These are phyloP conservation scores for Tylopilus plumbeoviolaceoides DNA, from an alignment of 768 basidiomycete species.

Conservation along the genomic window DNA sequence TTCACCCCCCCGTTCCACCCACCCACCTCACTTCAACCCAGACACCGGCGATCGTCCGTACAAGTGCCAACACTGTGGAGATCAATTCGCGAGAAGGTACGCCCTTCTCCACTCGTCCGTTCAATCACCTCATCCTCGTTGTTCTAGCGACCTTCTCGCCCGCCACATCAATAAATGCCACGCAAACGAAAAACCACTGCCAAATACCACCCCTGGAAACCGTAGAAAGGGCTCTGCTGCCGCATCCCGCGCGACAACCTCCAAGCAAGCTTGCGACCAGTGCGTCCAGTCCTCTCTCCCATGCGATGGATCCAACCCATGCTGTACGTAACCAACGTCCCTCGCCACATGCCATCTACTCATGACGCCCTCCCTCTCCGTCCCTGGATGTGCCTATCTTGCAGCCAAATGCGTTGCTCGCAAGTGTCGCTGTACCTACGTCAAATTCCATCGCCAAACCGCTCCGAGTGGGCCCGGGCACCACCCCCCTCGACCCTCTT, in stretches of 20 bases:
- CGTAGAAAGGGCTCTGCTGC: constrained; percentile 66
- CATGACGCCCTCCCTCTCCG: background rate
- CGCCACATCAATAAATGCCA: constrained; percentile 89
- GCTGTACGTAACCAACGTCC: constrained; percentile 44
- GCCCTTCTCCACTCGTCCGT: constrained; percentile 10
- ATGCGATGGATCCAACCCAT: constrained; percentile 78
- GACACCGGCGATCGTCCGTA: constrained; percentile 90
- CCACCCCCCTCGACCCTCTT: constrained; percentile 32
- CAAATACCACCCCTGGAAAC: constrained; percentile 31
- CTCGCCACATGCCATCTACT: background rate
- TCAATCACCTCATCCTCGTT: constrained; percentile 2
- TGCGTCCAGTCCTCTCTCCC: constrained; percentile 73
- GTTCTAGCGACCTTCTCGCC: constrained; percentile 73
- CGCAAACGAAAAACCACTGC: constrained; percentile 58
- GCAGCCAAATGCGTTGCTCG: constrained; percentile 71
- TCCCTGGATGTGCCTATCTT: background rate
- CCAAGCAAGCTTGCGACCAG: constrained; percentile 83
- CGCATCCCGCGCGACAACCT: constrained; percentile 68
- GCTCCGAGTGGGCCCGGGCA: constrained; percentile 77
- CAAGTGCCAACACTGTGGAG: constrained; percentile 83
- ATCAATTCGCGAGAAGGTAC: constrained; percentile 85
- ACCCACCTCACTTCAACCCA: constrained; percentile 26
- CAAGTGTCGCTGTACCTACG: constrained; percentile 71
- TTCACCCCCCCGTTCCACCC: constrained; percentile 20
- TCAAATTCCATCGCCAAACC: constrained; percentile 81